These are phyloP conservation scores for Naematelia aurantialba DNA, from an alignment of 768 basidiomycete genomes.

Conservation along the genomic window DNA sequence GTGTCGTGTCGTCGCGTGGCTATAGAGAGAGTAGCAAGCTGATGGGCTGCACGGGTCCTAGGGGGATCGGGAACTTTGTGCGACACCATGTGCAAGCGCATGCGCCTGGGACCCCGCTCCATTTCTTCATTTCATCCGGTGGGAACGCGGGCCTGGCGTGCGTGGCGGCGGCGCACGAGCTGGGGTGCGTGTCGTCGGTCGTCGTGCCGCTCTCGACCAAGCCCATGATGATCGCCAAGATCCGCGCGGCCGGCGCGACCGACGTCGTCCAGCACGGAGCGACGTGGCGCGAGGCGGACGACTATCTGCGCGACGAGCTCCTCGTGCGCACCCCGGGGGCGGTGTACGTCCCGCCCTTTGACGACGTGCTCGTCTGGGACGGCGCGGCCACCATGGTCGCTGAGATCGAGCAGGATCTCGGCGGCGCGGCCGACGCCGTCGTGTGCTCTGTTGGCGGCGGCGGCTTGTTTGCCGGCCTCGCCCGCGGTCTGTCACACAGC, in stretches of 20 bases:
- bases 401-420: slow-evolving; percentile 33
- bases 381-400: slow-evolving; percentile 32
- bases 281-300: slow-evolving; percentile 34
- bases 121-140: slow-evolving; percentile 35
- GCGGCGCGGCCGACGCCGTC: slow-evolving; percentile 21
- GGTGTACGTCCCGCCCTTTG: slow-evolving; percentile 45
- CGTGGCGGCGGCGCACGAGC: slow-evolving; percentile 20
- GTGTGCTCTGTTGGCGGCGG: slow-evolving; percentile 43
- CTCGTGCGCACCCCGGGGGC: slow-evolving; percentile 16
- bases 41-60: slow-evolving; percentile 3
- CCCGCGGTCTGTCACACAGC: slow-evolving; percentile 23
- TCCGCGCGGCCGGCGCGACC: slow-evolving; percentile 24
- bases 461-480: slow-evolving; percentile 35
- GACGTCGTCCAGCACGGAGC: slow-evolving; percentile 26
- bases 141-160: slow-evolving; percentile 43
- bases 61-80: slow-evolving; percentile 36
- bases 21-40: background rate
- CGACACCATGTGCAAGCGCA: slow-evolving; percentile 13
- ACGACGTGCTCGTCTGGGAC: slow-evolving; percentile 30
- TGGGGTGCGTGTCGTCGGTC: slow-evolving; percentile 29
- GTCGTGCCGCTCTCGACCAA: slow-evolving; percentile 31
- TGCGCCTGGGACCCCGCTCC: slow-evolving; percentile 9
- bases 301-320: slow-evolving; percentile 17
- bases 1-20: background rate
- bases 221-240: slow-evolving; percentile 25